phyloP scores from a whole-genome alignment of 441 rosid genomes.

The Bruguiera hainesii region DNA sequence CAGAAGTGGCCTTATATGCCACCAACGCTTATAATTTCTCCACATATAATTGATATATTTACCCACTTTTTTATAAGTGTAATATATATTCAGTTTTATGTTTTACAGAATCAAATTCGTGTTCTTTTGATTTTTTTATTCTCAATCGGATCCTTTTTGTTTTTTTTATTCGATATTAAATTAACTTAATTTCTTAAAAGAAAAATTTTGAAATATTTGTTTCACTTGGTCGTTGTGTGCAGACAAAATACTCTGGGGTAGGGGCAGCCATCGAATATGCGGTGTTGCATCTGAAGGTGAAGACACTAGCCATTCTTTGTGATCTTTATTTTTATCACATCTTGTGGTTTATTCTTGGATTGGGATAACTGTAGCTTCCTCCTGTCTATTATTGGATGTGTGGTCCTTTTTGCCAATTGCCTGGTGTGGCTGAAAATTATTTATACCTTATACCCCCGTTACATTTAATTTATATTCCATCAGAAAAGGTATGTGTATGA shows the following conservation, averaged over 20 bases:
- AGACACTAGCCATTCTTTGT: not conserved
- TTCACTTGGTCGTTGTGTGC: slow-evolving; percentile 20
- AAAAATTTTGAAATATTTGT: not conserved
- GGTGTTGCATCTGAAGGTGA: slow-evolving; percentile 85
- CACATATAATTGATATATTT: too few relatives aligned
- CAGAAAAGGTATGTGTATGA: too few relatives aligned
- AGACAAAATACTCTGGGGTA: slow-evolving; percentile 74
- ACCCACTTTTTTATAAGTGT: too few relatives aligned
- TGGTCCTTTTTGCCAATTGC: not conserved
- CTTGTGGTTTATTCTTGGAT: not conserved
- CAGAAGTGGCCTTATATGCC: not conserved
- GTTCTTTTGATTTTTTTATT: too few relatives aligned
- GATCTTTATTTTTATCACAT: not conserved
- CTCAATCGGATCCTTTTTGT: too few relatives aligned
- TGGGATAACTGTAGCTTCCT: not conserved
- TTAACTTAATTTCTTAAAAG: not conserved
- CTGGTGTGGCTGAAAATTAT: not conserved
- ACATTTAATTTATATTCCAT: not conserved
- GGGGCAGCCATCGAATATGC: slow-evolving; percentile 99
- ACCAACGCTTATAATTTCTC: too few relatives aligned
- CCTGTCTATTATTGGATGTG: not conserved
- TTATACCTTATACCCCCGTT: not conserved
- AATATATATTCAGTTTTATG: too few relatives aligned
- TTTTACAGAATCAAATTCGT: too few relatives aligned
- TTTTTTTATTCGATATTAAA: too few relatives aligned